phyloP scores from a whole-genome alignment of 2,329 filamentous ascomycete genomes.

The Plectosphaerella plurivora region DNA sequence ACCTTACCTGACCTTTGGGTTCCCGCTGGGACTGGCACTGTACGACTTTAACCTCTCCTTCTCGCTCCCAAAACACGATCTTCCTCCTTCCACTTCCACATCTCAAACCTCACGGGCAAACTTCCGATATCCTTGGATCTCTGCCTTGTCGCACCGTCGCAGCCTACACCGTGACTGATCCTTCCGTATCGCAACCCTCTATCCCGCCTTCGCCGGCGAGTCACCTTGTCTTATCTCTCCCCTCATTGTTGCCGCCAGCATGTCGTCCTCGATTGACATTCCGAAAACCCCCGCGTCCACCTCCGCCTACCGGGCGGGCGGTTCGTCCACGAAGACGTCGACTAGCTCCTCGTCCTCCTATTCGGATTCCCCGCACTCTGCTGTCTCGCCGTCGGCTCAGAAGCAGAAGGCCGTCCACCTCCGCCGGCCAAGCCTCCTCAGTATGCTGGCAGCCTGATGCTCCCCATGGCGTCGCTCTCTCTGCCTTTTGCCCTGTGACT shows the following conservation, averaged over 20 bases:
- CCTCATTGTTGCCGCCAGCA: slow-evolving; percentile 22
- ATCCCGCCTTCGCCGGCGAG: neutral
- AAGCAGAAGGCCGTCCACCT: slow-evolving; percentile 42
- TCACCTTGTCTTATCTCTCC: neutral
- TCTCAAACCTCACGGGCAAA: neutral
- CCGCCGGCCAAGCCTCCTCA: slow-evolving; percentile 58
- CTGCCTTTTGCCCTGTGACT: slow-evolving; percentile 12
- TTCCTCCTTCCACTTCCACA: neutral
- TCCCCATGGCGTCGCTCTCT: neutral
- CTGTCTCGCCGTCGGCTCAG: slow-evolving; percentile 34
- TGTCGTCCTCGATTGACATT: slow-evolving; percentile 69
- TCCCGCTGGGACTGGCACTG: slow-evolving; percentile 4
- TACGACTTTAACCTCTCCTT: slow-evolving; percentile 2
- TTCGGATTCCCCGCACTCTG: slow-evolving; percentile 50
- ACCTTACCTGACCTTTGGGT: neutral
- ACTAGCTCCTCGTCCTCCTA: slow-evolving; percentile 49
- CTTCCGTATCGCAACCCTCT: neutral
- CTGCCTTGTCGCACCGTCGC: neutral
- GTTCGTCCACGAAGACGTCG: slow-evolving; percentile 38
- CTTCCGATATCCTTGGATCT: neutral
- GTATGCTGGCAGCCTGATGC: slow-evolving; percentile 30
- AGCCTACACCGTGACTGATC: neutral
- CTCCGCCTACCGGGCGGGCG: slow-evolving; percentile 20
- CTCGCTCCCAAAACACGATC: neutral
- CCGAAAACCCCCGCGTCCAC: slow-evolving; percentile 39